Conservation (phyloP, 257 asterid species). For the Galeopsis tetrahit region DNA sequence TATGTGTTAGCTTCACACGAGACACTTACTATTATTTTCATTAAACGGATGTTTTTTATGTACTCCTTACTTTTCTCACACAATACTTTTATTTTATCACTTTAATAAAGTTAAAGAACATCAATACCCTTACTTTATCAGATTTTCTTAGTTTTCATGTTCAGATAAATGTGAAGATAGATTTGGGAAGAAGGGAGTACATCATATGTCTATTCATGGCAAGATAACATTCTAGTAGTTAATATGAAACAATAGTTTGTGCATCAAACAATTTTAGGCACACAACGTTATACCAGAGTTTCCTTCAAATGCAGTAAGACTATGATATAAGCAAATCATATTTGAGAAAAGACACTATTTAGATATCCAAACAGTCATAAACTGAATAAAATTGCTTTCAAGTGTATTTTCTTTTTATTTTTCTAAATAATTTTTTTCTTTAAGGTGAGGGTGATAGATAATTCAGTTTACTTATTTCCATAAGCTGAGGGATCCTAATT, state of each 20-base stretch:
- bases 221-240: background rate
- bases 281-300: background rate
- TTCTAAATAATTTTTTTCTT: background rate
- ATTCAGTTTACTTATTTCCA: slow-evolving; percentile 26
- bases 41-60: background rate
- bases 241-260: slow-evolving; percentile 12
- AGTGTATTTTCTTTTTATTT: slow-evolving; percentile 11
- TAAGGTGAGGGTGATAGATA: slow-evolving; percentile 27
- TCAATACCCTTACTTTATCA: too few species aligned
- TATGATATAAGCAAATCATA: background rate
- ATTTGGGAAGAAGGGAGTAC: too few species aligned
- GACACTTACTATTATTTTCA: too few species aligned
- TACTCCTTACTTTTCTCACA: too few species aligned
- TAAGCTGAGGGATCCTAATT: slow-evolving; percentile 41
- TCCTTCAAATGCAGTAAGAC: background rate
- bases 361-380: slow-evolving; percentile 1
- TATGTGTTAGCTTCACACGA: too few species aligned
- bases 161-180: too few species aligned
- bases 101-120: too few species aligned
- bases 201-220: background rate
- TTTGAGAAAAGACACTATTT: slow-evolving; percentile 7
- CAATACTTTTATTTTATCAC: too few species aligned
- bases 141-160: too few species aligned
- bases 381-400: slow-evolving; percentile 20
- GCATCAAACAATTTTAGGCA: slow-evolving; percentile 6